phyloP scores from a whole-genome alignment of 768 basidiomycete species.

The Auriscalpium vulgare region DNA sequence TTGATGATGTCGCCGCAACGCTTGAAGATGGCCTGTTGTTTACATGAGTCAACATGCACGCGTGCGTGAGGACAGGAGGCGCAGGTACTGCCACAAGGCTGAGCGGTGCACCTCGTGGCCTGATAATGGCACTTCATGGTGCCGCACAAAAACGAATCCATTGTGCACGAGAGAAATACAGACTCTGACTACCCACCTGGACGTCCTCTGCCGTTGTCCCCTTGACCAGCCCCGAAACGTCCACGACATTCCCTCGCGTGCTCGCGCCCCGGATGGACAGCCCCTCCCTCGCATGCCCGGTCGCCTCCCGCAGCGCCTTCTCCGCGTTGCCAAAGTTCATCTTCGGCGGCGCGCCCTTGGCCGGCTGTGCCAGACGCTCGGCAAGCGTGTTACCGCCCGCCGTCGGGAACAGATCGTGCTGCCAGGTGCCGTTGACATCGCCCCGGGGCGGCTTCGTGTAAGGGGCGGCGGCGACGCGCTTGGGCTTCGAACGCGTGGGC shows the following conservation, averaged over 20 bases:
- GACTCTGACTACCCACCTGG: slow-evolving; percentile 4
- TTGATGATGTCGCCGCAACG: slow-evolving; percentile 15
- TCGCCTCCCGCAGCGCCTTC: slow-evolving; percentile 13
- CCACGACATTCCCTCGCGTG: slow-evolving; percentile 15
- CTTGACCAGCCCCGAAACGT: slow-evolving; percentile 15
- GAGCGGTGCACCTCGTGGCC: no score
- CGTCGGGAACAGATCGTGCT: slow-evolving; percentile 12
- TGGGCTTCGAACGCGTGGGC: slow-evolving; percentile 10
- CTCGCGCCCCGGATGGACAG: slow-evolving; percentile 16
- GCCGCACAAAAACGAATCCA: neutral
- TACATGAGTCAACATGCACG: neutral
- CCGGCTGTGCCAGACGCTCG: slow-evolving; percentile 8
- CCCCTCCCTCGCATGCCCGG: slow-evolving; percentile 4
- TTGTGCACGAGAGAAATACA: neutral
- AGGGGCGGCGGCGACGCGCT: slow-evolving; percentile 12
- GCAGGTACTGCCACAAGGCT: no score
- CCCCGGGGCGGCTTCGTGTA: slow-evolving; percentile 13
- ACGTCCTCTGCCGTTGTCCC: slow-evolving; percentile 17
- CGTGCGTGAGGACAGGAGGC: no score
- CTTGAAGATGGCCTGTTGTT: slow-evolving; percentile 14
- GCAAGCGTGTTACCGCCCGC: slow-evolving; percentile 2
- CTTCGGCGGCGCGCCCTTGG: slow-evolving; percentile 7
- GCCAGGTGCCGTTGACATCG: slow-evolving; percentile 14
- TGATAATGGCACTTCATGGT: neutral
- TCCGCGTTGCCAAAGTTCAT: slow-evolving; percentile 14